Evolutionary conservation across 2,329 filamentous ascomycete species (phyloP).

Genomic region (Sphaerulina vaccinii): DNA sequence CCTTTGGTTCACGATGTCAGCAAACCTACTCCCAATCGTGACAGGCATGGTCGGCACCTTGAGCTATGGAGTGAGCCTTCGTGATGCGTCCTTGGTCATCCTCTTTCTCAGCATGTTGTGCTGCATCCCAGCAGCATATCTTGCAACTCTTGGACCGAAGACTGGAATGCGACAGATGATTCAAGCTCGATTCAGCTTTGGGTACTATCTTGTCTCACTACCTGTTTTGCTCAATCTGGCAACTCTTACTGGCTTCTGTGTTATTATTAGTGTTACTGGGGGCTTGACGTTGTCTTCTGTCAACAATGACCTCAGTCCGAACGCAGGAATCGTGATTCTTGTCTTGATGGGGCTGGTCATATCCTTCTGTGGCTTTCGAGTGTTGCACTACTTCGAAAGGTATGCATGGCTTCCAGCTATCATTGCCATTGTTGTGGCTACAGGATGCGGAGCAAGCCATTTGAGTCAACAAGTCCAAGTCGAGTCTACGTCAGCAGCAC

Average conservation of each 20-base stretch:
- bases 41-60: slow-evolving; percentile 63
- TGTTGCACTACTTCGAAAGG: slow-evolving; percentile 47
- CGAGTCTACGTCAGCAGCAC: slow-evolving; percentile 43
- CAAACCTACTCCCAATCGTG: slow-evolving; percentile 59
- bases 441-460: slow-evolving; percentile 42
- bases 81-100: slow-evolving; percentile 59
- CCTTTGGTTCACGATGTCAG: slow-evolving; percentile 59
- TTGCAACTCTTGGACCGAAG: slow-evolving; percentile 59
- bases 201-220: slow-evolving; percentile 57
- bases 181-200: slow-evolving; percentile 63
- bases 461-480: slow-evolving; percentile 48
- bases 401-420: slow-evolving; percentile 45
- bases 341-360: slow-evolving; percentile 57
- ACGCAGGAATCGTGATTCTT: slow-evolving; percentile 62
- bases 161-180: slow-evolving; percentile 67
- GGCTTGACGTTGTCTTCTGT: slow-evolving; percentile 58
- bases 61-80: slow-evolving; percentile 55
- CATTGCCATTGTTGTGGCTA: slow-evolving; percentile 42
- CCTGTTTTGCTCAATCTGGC: slow-evolving; percentile 63
- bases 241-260: slow-evolving; percentile 62
- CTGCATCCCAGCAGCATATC: slow-evolving; percentile 55
- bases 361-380: slow-evolving; percentile 59
- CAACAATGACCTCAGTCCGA: slow-evolving; percentile 48
- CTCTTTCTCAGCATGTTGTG: slow-evolving; percentile 62
- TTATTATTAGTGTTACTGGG: slow-evolving; percentile 61